Base-by-base conservation (phyloP, 1,284 basidiomycete genomes). In the Ceratobasidium sp. region DNA sequence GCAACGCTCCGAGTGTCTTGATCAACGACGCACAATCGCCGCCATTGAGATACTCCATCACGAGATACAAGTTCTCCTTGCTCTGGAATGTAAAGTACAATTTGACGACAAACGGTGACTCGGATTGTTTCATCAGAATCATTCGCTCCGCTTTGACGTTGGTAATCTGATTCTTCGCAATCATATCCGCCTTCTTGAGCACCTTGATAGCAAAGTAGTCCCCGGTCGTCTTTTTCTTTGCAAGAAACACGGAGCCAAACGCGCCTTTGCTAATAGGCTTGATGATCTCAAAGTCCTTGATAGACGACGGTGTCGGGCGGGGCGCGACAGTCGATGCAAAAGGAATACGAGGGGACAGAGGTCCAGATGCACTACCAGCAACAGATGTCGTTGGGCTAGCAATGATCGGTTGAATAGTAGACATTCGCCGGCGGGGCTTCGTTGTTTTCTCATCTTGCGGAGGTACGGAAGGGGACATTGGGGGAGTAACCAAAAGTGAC, bases 181-280 rank as follows among this genome's bases (percentile, higher is more conserved):
- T 98, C 97, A 99, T 99, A 83, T 99, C 97, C 32, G 96, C 94
- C 85, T 99, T 99, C 83, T 97, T 98, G 77, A 99, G 83, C 39
- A 98, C 96, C 83, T 99, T 99, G 88, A 99, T 97, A 32, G 97
- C 97, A 82, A 92, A 99, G 82, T 98, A 98, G 82, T 99, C 97
- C 67, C 97, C 97, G 0, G 97, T 99, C 3, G 89, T 92, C 77
- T 95, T 96, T 86, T 99, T 99, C 84, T 97, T 97, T 39, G 97
- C 94, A 45, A 99, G 86, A 81, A 97, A 99, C 59, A 99, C 97
- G 16, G 96, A 97, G 14, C 97, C 97, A 79, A 98, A 99, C 1
- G 97, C 97, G 67, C 97, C 97, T 79, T 99, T 98, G 81, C 94
- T 96, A 81, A 99, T 99, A 1, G 97, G 97, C 81, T 99, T 99